Percentiles rank a stretch among this genome's conserved stretches.
Conservation (phyloP, 805 yeast species). For the Myxozyma nipponensis region DNA sequence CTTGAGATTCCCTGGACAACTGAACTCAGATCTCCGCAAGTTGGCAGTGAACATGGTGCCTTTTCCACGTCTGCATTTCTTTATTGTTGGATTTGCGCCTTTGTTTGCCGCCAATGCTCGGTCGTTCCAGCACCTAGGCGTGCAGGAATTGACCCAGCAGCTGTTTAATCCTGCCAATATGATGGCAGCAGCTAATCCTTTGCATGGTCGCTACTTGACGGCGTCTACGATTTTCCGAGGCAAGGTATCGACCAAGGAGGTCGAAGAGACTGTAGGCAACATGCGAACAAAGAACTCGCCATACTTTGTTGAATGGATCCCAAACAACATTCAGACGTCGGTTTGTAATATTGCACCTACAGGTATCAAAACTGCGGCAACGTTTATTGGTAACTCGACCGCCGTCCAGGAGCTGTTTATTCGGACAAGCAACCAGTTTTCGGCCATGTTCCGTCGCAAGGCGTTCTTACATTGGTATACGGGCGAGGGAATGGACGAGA, state of each 20-base stretch:
- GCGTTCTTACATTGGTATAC: conserved; percentile 97
- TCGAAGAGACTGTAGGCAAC: conserved; percentile 86
- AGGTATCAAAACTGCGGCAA: conserved; percentile 83
- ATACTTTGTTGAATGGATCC: conserved; percentile 93
- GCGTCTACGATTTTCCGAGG: conserved; percentile 95
- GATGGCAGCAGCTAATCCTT: conserved; percentile 95
- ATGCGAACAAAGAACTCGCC: conserved; percentile 77
- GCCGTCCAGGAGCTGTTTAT: conserved; percentile 87
- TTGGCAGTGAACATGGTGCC: conserved; percentile 93
- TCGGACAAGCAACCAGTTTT: conserved; percentile 84
- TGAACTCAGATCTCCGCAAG: conserved; percentile 87
- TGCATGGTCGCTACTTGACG: conserved; percentile 84
- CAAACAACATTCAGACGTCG: conserved; percentile 90
- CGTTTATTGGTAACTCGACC: conserved; percentile 89
- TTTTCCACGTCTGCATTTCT: conserved; percentile 91
- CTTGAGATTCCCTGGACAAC: conserved; percentile 90
- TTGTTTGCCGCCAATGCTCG: conserved; percentile 72
- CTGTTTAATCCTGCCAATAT: conserved; percentile 87
- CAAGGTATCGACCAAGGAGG: conserved; percentile 86
- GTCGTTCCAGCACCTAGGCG: conserved; percentile 78
- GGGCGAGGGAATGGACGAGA: conserved; percentile 93
- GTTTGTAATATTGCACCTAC: conserved; percentile 88
- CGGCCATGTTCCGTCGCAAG: conserved; percentile 87
- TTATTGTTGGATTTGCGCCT: conserved; percentile 94
- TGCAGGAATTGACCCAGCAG: conserved; percentile 90